A percentile compares a stretch with the other conserved stretches of the same genome.
Conservation (phyloP, 1,284 basidiomycete genomes). For the Cryptococcus sp. region DNA sequence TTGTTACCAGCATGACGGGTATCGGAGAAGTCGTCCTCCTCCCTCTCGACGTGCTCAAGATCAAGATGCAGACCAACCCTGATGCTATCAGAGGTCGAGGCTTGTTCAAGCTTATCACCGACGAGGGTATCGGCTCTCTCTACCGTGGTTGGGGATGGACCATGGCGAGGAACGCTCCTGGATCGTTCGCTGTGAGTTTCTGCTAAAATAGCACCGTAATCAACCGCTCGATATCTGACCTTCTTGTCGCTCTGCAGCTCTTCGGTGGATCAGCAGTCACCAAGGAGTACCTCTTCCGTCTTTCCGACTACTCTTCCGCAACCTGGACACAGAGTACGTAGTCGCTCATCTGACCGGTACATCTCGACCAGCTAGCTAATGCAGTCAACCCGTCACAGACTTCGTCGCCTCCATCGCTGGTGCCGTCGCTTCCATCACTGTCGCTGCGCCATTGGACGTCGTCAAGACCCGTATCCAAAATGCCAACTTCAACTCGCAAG, state of each 20-base stretch:
- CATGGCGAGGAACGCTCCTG: constrained; percentile 94
- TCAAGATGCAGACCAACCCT: constrained; percentile 96
- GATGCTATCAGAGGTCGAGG: constrained; percentile 93
- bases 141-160: constrained; percentile 99
- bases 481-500: constrained; percentile 92
- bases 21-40: constrained; percentile 97
- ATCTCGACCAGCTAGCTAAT: background rate
- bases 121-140: constrained; percentile 81
- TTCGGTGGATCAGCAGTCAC: constrained; percentile 94
- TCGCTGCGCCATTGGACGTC: constrained; percentile 93
- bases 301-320: constrained; percentile 85
- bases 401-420: constrained; percentile 92
- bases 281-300: constrained; percentile 89
- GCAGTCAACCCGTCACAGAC: constrained; percentile 50
- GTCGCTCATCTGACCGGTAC: background rate
- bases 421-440: constrained; percentile 91
- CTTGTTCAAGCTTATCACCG: constrained; percentile 81
- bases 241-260: constrained; percentile 59
- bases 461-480: constrained; percentile 98
- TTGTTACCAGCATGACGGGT: constrained; percentile 73
- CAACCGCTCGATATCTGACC: background rate
- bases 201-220: background rate
- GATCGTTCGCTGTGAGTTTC: constrained; percentile 80
- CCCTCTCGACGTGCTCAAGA: constrained; percentile 94
- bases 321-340: constrained; percentile 81